These are phyloP conservation scores for Hepatocystis sp. DNA, from an alignment of 169 alveolate species.

Conservation along the genomic window DNA sequence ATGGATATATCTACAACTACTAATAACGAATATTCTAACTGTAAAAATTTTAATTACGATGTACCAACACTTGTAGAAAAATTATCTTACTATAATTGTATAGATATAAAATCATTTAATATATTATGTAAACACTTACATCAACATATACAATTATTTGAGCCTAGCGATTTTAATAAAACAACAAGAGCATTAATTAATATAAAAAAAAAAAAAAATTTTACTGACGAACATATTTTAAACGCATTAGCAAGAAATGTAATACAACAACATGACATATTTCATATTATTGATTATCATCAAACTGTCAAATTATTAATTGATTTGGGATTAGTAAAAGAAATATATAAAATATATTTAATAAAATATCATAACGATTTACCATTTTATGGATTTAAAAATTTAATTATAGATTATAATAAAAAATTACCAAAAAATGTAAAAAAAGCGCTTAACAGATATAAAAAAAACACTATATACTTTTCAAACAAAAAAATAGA, in stretches of 20 bases:
- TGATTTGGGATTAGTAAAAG: conserved; percentile 18
- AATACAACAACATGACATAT: conserved; percentile 74
- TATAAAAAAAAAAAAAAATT: conserved; percentile 17
- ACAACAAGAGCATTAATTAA: conserved; percentile 79
- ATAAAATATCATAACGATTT: conserved; percentile 50
- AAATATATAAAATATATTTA: conserved; percentile 27
- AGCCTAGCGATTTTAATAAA: conserved; percentile 85
- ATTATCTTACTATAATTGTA: conserved; percentile 62
- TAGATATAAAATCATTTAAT: conserved; percentile 77
- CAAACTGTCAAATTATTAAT: conserved; percentile 53
- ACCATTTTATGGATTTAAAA: conserved; percentile 62
- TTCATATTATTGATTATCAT: conserved; percentile 80
- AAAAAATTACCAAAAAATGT: conserved; percentile 8
- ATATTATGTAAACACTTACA: conserved; percentile 80
- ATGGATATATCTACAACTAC: no score
- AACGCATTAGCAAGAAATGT: conserved; percentile 80
- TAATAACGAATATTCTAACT: no score
- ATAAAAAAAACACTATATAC: conserved; percentile 47
- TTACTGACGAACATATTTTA: conserved; percentile 70
- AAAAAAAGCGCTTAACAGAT: conserved; percentile 12
- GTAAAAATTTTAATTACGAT: no score
- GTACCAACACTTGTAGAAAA: conserved; percentile 79
- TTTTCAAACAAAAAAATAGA: conserved; percentile 45
- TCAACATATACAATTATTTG: conserved; percentile 80
- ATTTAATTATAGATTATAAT: conserved; percentile 14